Conservation (phyloP, 225 moss, liverwort and hornwort genomes). For the Polytrichum commune region DNA sequence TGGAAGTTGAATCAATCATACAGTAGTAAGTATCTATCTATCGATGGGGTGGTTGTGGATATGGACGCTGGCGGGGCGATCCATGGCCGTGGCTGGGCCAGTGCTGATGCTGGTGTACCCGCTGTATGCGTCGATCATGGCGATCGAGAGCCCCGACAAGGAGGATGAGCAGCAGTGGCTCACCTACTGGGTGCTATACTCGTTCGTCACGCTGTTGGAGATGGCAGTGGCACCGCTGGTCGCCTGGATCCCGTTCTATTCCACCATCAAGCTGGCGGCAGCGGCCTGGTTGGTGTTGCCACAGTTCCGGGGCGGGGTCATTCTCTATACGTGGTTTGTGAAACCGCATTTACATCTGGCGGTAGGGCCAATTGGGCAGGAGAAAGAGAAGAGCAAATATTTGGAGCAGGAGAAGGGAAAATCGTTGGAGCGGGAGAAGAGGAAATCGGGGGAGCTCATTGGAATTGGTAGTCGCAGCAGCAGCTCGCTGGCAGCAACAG, state of each 20-base stretch:
- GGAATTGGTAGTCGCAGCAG: no score
- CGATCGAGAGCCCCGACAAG: conserved; percentile 48
- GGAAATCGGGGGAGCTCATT: neutral
- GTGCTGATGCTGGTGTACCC: conserved; percentile 18
- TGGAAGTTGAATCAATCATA: no score
- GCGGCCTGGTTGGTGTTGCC: conserved; percentile 18
- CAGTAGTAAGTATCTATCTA: no score
- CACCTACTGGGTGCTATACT: conserved; percentile 60
- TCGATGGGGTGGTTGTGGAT: conserved; percentile 4
- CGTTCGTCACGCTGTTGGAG: conserved; percentile 38
- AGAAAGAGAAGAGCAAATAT: neutral
- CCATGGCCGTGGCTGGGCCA: conserved; percentile 7
- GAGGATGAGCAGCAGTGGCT: conserved; percentile 61
- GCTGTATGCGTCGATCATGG: conserved; percentile 40
- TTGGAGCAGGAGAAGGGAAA: neutral
- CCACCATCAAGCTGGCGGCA: conserved; percentile 7
- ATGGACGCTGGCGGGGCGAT: neutral
- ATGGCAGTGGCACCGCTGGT: conserved; percentile 19
- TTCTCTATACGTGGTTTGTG: conserved; percentile 1
- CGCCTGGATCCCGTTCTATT: conserved; percentile 10
- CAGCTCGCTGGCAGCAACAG: no score
- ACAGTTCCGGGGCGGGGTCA: conserved; percentile 11
- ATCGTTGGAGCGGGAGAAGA: neutral
- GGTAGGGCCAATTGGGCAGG: neutral
- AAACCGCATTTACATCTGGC: neutral